Evolutionary conservation across 2,329 filamentous ascomycete genomes (phyloP).

Genomic region (Monosporascus cannonballus): DNA sequence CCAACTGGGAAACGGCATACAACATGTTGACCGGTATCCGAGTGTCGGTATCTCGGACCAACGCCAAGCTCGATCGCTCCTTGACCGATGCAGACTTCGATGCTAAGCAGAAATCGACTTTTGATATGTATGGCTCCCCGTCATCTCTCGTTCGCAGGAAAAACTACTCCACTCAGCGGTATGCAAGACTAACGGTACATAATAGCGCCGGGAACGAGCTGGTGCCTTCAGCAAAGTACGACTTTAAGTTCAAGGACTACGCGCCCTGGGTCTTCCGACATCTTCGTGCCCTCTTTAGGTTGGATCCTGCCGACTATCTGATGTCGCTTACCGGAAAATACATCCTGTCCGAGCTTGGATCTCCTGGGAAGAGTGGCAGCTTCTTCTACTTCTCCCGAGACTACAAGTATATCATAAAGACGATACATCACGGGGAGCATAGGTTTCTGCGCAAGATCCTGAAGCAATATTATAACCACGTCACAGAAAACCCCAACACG

Average conservation of each 20-base stretch:
- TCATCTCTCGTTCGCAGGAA: not conserved
- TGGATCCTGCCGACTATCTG: constrained; percentile 95
- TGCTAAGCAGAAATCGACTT: constrained; percentile 94
- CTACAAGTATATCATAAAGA: constrained; percentile 99
- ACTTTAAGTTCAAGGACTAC: constrained; percentile 99
- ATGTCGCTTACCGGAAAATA: constrained; percentile 99
- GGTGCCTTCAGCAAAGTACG: constrained; percentile 96
- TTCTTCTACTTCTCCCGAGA: constrained; percentile 99
- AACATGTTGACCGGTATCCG: constrained; percentile 99
- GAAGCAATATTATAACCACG: constrained; percentile 89
- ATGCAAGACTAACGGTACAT: constrained; percentile 26
- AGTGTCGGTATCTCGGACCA: constrained; percentile 91
- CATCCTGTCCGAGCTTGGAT: constrained; percentile 93
- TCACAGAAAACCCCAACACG: constrained; percentile 90
- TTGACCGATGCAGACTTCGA: constrained; percentile 89
- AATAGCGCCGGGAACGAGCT: constrained; percentile 86
- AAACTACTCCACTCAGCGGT: not conserved
- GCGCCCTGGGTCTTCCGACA: constrained; percentile 99
- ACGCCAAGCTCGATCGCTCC: constrained; percentile 90
- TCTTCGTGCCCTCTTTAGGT: constrained; percentile 76
- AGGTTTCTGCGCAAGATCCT: constrained; percentile 79
- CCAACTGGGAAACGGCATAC: constrained; percentile 96
- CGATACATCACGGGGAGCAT: constrained; percentile 92
- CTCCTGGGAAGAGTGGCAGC: constrained; percentile 94
- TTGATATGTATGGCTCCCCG: constrained; percentile 72